Evolutionary conservation across 192 early-diverging fungal species (phyloP), one percentile per base, ranked within the genome.

Genomic region (Dispira simplex): DNA sequence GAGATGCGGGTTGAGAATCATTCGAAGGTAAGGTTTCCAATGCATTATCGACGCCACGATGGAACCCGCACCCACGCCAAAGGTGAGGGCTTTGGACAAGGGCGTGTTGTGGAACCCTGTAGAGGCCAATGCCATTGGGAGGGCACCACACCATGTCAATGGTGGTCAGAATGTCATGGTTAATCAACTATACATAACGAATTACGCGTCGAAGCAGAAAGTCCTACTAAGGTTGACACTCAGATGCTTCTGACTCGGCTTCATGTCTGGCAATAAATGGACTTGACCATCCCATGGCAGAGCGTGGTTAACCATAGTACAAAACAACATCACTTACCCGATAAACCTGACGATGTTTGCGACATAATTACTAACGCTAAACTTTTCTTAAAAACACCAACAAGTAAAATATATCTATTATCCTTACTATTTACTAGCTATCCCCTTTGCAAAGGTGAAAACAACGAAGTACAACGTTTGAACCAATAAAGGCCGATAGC

Each of bases 51-150:
- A 70, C 1, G 76, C 65, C 20, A 75, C 64, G 46, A 86, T 52
- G 0, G 82, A 76, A 18, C 72, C 75, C 8, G 66, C 67, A 11
- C 81, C 78, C 45, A 81, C 65, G 11, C 73, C 53, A 12, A 84
- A 62, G 8, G 80, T 52, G 25, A 83, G 63, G 11, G 70, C 63
- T 65, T 84, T 86, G n/a, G 78, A 82, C 21, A 77, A 73, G 16
- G 81, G 84, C 32, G 81, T 81, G 70, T 84, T 82, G 39, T 79
- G 74, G 63, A 86, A 84, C 43, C 84, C 84, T 81, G 47, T 25
- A 8, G 56, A 65, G 23, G 56, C 8, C 8, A 11, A 28, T 18
- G 21, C 51, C 20, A 26, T 18, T 9, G 26, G 21, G 21, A 53
- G 51, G 8, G 13, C 20, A 10, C 12, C 10, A 53, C 9, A 9